Percentiles rank a stretch among this genome's conserved stretches.
phyloP scores from a whole-genome alignment of 2,329 filamentous ascomycete genomes.

The Hymenoscyphus salicellus region DNA sequence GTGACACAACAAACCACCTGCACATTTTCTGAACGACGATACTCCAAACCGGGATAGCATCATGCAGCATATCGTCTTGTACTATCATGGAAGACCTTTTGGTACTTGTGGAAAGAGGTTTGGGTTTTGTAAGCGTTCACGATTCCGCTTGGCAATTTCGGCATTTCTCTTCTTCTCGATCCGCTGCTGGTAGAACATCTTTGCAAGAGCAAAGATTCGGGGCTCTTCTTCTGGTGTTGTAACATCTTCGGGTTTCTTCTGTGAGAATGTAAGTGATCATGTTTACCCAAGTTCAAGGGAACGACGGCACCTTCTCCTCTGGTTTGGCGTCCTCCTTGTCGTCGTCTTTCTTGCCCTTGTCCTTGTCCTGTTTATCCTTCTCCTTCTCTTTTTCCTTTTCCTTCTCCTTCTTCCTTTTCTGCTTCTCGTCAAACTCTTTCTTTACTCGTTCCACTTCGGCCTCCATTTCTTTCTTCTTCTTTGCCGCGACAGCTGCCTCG shows the following conservation, averaged over 20 bases:
- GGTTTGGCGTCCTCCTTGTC: constrained; percentile 41
- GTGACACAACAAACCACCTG: neutral
- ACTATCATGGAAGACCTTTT: constrained; percentile 48
- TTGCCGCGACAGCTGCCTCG: constrained; percentile 59
- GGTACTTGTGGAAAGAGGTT: constrained; percentile 83
- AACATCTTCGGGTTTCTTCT: constrained; percentile 30
- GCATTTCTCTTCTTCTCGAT: constrained; percentile 73
- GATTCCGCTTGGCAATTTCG: constrained; percentile 77
- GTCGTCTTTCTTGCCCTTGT: constrained; percentile 43
- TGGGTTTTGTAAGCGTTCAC: constrained; percentile 75
- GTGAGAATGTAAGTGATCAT: constrained; percentile 10
- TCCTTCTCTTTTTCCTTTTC: constrained; percentile 59
- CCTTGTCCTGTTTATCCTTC: constrained; percentile 46
- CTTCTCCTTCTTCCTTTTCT: constrained; percentile 65
- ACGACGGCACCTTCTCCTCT: constrained; percentile 37
- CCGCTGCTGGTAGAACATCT: constrained; percentile 84
- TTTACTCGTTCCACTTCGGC: constrained; percentile 62
- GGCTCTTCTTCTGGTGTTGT: constrained; percentile 59
- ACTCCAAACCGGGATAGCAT: neutral
- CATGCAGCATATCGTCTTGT: constrained; percentile 1
- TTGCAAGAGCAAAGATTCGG: constrained; percentile 79
- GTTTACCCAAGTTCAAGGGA: constrained; percentile 18
- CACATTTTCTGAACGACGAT: neutral
- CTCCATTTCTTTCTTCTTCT: constrained; percentile 61
- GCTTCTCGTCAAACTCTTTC: constrained; percentile 74